Conservation (phyloP, 495 filamentous ascomycete species). For the Podospora fimiseda region DNA sequence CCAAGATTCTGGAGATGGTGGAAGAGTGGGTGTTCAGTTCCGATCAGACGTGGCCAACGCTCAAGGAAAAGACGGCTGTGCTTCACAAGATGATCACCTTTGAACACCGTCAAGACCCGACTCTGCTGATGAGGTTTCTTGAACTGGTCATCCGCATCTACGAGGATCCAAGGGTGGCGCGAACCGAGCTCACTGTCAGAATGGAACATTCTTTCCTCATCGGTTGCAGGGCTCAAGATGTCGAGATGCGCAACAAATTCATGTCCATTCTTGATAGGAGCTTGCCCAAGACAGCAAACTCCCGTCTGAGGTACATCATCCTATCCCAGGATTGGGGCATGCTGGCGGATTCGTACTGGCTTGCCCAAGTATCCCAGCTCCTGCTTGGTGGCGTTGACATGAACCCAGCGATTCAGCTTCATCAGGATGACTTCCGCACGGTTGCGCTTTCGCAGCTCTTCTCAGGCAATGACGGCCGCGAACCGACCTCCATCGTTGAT, state of each 20-base stretch:
- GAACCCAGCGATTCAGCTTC: constrained; percentile 65
- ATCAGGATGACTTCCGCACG: constrained; percentile 75
- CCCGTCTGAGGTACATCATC: constrained; percentile 79
- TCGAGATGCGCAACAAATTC: constrained; percentile 95
- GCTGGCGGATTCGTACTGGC: constrained; percentile 89
- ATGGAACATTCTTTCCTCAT: constrained; percentile 98
- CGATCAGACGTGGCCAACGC: constrained; percentile 84
- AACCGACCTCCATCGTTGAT: constrained; percentile 67
- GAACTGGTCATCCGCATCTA: constrained; percentile 96
- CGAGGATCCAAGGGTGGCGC: constrained; percentile 88
- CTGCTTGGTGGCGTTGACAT: constrained; percentile 86
- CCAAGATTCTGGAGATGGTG: constrained; percentile 90
- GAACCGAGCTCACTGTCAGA: constrained; percentile 90
- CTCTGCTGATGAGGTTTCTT: constrained; percentile 83
- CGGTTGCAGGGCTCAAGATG: constrained; percentile 86
- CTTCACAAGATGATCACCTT: constrained; percentile 96
- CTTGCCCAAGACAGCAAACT: constrained; percentile 77
- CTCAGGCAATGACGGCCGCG: constrained; percentile 65
- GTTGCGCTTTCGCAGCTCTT: constrained; percentile 62
- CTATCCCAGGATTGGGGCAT: constrained; percentile 97
- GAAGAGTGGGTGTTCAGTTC: constrained; percentile 92
- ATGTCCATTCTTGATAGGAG: constrained; percentile 90
- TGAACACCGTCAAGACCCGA: constrained; percentile 72
- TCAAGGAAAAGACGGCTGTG: constrained; percentile 97
- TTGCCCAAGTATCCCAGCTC: constrained; percentile 86